These are phyloP conservation scores for Cryptosporidium muris DNA, from an alignment of 169 alveolate genomes.

Conservation along the genomic window DNA sequence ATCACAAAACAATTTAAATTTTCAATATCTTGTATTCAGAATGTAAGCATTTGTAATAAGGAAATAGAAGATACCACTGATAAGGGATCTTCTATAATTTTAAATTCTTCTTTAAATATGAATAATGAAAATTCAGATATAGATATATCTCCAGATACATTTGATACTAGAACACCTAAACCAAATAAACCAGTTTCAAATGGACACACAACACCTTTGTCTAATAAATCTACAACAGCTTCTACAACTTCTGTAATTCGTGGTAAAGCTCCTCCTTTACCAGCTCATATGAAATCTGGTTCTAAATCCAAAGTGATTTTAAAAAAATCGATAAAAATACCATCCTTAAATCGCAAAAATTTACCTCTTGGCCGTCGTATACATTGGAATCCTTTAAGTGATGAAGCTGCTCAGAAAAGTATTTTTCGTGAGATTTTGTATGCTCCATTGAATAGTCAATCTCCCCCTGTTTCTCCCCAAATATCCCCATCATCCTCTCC, in stretches of 20 bases:
- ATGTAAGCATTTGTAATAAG: not conserved
- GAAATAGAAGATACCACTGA: not conserved
- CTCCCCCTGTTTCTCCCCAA: constrained; percentile 34
- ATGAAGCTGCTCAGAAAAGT: constrained; percentile 72
- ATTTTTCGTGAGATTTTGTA: constrained; percentile 73
- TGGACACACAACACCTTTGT: constrained; percentile 3
- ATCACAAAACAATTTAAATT: not conserved
- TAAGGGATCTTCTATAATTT: not conserved
- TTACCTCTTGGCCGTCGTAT: constrained; percentile 74
- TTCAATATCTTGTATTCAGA: constrained; percentile 5
- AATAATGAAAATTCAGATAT: not conserved
- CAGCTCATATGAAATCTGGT: constrained; percentile 44
- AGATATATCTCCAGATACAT: not conserved
- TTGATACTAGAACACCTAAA: not conserved
- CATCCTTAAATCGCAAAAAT: constrained; percentile 11
- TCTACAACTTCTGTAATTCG: constrained; percentile 6
- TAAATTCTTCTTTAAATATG: not conserved
- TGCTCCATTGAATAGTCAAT: constrained; percentile 34
- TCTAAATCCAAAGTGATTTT: not conserved
- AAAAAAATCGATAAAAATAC: not conserved
- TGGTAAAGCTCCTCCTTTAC: constrained; percentile 68
- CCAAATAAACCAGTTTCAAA: not conserved
- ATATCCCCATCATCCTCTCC: not conserved
- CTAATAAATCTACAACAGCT: constrained; percentile 14
- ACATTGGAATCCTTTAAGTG: constrained; percentile 75